Evolutionary conservation across 345 rosid species (phyloP).

Genomic region (Viola odorata): DNA sequence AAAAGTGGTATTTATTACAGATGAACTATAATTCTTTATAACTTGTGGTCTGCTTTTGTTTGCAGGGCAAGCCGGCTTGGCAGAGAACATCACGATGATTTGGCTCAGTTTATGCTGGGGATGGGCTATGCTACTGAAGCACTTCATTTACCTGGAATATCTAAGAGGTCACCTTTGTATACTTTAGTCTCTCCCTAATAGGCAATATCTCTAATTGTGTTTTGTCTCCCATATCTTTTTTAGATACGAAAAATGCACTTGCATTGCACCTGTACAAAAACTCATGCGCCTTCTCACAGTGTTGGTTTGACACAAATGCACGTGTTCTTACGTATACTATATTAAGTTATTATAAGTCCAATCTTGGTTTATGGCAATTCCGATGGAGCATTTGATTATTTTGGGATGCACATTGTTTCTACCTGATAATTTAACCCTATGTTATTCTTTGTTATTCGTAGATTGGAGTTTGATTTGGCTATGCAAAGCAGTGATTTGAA

Average conservation of each 20-base stretch:
- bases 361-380: no score
- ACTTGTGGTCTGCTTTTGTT: slow-evolving; percentile 17
- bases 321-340: not conserved
- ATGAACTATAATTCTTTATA: slow-evolving; percentile 8
- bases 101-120: slow-evolving; percentile 95
- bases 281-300: not conserved
- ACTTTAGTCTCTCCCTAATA: not conserved
- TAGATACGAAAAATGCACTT: no score
- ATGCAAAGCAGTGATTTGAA: slow-evolving; percentile 96
- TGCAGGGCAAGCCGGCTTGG: slow-evolving; percentile 98
- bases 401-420: not conserved
- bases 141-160: slow-evolving; percentile 98
- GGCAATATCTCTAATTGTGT: no score
- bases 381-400: not conserved
- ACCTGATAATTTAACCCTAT: no score
- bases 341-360: no score
- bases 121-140: slow-evolving; percentile 99
- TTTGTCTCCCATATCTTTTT: not conserved
- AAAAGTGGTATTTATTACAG: not conserved
- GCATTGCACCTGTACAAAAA: not conserved
- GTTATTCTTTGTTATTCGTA: slow-evolving; percentile 18
- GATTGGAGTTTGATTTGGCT: slow-evolving; percentile 97
- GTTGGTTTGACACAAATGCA: not conserved
- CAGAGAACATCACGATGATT: slow-evolving; percentile 97
- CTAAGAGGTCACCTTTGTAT: slow-evolving; percentile 60